Percentiles rank a stretch among this genome's conserved stretches.
These are phyloP conservation scores for Colletotrichum theobromicola DNA, from an alignment of 2,329 filamentous ascomycete species.

Conservation along the genomic window DNA sequence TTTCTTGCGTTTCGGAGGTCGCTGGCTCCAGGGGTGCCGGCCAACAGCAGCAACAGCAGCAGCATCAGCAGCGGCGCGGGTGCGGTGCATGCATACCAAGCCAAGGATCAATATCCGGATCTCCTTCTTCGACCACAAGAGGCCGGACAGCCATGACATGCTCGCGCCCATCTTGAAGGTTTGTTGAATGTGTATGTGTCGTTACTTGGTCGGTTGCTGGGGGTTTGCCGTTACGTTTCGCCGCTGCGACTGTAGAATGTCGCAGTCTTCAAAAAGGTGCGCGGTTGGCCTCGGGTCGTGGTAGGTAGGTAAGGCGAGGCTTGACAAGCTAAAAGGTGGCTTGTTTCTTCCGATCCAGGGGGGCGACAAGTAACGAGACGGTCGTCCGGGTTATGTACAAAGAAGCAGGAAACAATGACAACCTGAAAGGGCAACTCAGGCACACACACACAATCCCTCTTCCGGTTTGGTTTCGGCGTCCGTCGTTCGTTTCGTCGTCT, in stretches of 20 bases:
- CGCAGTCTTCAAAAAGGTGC: background rate
- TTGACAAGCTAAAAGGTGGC: slow-evolving; percentile 20
- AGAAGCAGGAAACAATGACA: background rate
- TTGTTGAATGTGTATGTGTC: background rate
- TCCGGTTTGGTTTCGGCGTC: background rate
- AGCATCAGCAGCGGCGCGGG: background rate
- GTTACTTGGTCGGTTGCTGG: background rate
- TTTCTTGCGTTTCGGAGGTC: background rate
- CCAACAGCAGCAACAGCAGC: background rate
- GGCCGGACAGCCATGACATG: slow-evolving; percentile 72
- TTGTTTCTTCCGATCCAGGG: slow-evolving; percentile 9
- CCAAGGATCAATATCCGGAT: slow-evolving; percentile 95
- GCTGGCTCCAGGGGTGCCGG: background rate
- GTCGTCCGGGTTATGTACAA: slow-evolving; percentile 1
- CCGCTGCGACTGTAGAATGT: background rate
- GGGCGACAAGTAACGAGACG: background rate
- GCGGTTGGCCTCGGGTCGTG: slow-evolving; percentile 18
- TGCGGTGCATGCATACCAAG: slow-evolving; percentile 67
- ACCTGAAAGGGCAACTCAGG: background rate
- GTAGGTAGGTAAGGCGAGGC: background rate
- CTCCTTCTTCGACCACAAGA: slow-evolving; percentile 95
- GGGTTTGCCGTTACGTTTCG: background rate
- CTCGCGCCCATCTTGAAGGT: slow-evolving; percentile 63
- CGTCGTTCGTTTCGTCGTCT: slow-evolving; percentile 2
- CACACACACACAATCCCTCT: background rate